These are phyloP conservation scores for Oxalis stricta DNA, from an alignment of 441 rosid genomes.

Conservation along the genomic window DNA sequence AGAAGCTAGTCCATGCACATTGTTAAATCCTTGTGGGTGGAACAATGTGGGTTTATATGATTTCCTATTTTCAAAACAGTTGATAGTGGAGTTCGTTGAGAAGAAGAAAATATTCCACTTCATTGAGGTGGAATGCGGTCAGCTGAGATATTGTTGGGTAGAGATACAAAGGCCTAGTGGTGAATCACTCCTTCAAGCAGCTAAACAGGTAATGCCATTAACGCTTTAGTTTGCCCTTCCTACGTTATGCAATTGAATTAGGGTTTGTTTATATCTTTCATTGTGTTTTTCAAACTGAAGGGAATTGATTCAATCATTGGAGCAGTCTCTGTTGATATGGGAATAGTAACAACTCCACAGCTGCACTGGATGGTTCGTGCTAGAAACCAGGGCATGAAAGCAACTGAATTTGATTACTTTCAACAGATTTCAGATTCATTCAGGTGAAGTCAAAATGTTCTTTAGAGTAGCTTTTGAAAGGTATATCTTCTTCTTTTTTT, in stretches of 20 bases:
- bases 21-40: too few species aligned
- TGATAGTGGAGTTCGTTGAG: constrained; percentile 45
- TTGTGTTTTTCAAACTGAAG: constrained; percentile 17
- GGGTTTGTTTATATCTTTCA: background rate
- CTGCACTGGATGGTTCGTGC: constrained; percentile 92
- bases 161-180: constrained; percentile 97
- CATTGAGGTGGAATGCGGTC: constrained; percentile 29
- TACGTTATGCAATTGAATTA: background rate
- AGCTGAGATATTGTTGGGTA: constrained; percentile 59
- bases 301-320: constrained; percentile 56
- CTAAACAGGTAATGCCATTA: constrained; percentile 31
- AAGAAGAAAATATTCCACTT: constrained; percentile 44
- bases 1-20: too few species aligned
- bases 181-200: constrained; percentile 67
- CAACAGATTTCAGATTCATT: constrained; percentile 60
- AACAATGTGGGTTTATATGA: background rate
- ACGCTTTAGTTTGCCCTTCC: background rate
- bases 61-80: constrained; percentile 14
- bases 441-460: constrained; percentile 25
- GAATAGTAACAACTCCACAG: constrained; percentile 80
- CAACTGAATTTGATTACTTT: constrained; percentile 59
- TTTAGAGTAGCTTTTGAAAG: too few species aligned
- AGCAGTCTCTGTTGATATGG: constrained; percentile 46
- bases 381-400: constrained; percentile 52
- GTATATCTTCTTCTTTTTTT: too few species aligned